Percentiles rank a stretch among this genome's conserved stretches.
These are phyloP conservation scores for Aspergillus melleus DNA, from an alignment of 2,329 filamentous ascomycete species.

Conservation along the genomic window DNA sequence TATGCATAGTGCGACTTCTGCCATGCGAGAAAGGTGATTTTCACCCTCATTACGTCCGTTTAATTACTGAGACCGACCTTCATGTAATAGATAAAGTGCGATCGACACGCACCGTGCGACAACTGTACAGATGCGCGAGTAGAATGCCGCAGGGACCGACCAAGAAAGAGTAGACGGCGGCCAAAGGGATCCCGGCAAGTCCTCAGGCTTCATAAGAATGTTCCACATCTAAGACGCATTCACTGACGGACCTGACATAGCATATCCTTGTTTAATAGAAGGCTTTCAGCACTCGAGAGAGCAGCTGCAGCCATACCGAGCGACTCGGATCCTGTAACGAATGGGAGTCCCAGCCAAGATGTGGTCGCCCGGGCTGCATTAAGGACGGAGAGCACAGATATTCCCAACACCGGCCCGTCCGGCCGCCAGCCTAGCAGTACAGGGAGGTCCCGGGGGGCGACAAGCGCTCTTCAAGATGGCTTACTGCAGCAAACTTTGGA, in stretches of 20 bases:
- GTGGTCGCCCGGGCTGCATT: no score
- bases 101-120: not conserved
- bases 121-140: not conserved
- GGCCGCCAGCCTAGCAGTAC: not conserved
- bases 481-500: not conserved
- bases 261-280: not conserved
- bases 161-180: conserved; percentile 1
- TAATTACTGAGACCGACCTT: not conserved
- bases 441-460: no score
- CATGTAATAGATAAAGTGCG: not conserved
- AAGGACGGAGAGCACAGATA: no score
- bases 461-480: not conserved
- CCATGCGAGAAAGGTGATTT: not conserved
- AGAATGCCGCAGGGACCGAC: conserved; percentile 3
- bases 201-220: not conserved
- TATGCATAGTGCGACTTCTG: conserved; percentile 5
- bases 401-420: no score
- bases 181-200: not conserved
- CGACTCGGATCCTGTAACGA: no score
- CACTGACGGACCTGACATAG: not conserved
- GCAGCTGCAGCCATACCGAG: no score
- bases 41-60: no score
- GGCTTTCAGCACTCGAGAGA: not conserved
- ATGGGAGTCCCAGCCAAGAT: no score
- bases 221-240: not conserved